Conservation (phyloP, 768 basidiomycete genomes). For the Podaxis rugospora region DNA sequence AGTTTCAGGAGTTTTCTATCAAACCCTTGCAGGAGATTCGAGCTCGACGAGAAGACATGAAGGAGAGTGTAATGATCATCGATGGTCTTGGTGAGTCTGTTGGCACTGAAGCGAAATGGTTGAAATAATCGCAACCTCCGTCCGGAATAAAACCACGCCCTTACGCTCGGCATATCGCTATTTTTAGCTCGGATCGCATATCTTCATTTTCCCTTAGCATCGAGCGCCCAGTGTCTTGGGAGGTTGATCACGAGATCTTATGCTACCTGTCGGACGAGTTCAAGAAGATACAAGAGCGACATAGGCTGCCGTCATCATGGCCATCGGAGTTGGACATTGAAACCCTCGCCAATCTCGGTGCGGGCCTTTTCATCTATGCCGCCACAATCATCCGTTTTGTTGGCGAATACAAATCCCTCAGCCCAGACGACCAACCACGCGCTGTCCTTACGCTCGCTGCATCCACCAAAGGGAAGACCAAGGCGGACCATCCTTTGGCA, state of each 20-base stretch:
- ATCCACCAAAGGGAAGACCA: not conserved
- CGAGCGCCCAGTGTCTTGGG: conserved; percentile 5
- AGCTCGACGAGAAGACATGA: not conserved
- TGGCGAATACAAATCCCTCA: not conserved
- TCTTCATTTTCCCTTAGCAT: not conserved
- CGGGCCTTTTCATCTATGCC: conserved; percentile 4
- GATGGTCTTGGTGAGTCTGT: conserved; percentile 9
- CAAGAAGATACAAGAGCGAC: not conserved
- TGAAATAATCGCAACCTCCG: not conserved
- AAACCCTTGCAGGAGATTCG: not conserved
- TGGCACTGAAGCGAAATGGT: not conserved
- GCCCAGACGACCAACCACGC: not conserved
- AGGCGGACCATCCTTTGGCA: not conserved
- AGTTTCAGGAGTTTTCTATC: not conserved
- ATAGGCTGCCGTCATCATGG: conserved; percentile 4
- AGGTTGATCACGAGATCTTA: conserved; percentile 10
- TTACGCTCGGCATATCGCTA: not conserved
- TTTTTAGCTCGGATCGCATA: not conserved
- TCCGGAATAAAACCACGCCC: not conserved
- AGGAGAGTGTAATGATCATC: not conserved
- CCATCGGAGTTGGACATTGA: not conserved
- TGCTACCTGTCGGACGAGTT: conserved; percentile 7
- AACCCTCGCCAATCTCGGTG: not conserved
- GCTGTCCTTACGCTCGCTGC: not conserved
- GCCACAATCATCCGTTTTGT: conserved; percentile 8